These are phyloP conservation scores for Ceratocystis lukuohia DNA, from an alignment of 2,329 filamentous ascomycete genomes.

Conservation along the genomic window DNA sequence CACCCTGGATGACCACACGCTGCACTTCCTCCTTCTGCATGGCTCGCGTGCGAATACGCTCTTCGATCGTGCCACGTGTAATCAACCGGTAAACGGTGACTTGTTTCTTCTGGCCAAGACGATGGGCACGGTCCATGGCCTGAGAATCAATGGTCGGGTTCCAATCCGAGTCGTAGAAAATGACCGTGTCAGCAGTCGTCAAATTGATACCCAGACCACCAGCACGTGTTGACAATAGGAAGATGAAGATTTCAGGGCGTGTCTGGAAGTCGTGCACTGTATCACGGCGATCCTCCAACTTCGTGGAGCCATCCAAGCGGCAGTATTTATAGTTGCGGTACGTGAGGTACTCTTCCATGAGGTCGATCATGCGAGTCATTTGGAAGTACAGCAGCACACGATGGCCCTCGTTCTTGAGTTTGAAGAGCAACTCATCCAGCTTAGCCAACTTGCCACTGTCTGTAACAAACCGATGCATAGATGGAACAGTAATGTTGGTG, in stretches of 20 bases:
- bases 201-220: conserved; percentile 97
- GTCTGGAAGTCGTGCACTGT: conserved; percentile 96
- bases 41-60: conserved; percentile 91
- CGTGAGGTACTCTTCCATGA: conserved; percentile 97
- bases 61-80: conserved; percentile 90
- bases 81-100: conserved; percentile 97
- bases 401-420: conserved; percentile 83
- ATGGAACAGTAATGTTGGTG: conserved; percentile 83
- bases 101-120: conserved; percentile 87
- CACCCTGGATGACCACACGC: conserved; percentile 88
- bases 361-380: conserved; percentile 99
- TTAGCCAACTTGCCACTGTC: conserved; percentile 93
- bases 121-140: conserved; percentile 97
- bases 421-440: conserved; percentile 71
- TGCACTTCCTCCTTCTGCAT: conserved; percentile 98
- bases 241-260: conserved; percentile 88
- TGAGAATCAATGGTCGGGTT: conserved; percentile 98
- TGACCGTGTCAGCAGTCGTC: conserved; percentile 91
- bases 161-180: conserved; percentile 99
- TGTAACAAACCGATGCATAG: conserved; percentile 94
- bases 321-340: conserved; percentile 99
- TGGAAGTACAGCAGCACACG: conserved; percentile 98
- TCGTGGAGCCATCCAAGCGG: conserved; percentile 89
- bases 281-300: conserved; percentile 89
- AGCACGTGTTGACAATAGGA: conserved; percentile 86